Conservation (phyloP, 2,329 filamentous ascomycete genomes). For the Ramularia endophylla region DNA sequence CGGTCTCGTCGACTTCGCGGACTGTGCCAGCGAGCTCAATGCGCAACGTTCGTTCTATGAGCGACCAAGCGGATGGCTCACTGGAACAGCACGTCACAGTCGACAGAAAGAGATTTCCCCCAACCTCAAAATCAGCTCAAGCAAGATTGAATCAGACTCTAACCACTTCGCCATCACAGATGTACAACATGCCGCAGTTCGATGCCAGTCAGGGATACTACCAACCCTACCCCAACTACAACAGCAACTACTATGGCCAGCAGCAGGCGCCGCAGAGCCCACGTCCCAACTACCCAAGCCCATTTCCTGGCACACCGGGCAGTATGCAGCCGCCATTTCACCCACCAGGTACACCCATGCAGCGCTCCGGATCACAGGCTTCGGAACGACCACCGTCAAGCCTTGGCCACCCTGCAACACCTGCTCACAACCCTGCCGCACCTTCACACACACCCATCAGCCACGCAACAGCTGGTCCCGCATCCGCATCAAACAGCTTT, state of each 20-base stretch:
- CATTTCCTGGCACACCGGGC: conserved; percentile 41
- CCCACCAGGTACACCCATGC: conserved; percentile 57
- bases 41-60: conserved; percentile 12
- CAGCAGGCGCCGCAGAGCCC: conserved; percentile 41
- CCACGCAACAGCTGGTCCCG: conserved; percentile 14
- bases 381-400: conserved; percentile 58
- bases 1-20: conserved; percentile 9
- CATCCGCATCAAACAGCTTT: conserved; percentile 44
- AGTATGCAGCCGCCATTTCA: conserved; percentile 51
- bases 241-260: conserved; percentile 48
- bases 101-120: conserved; percentile 3
- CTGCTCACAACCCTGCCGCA: conserved; percentile 52
- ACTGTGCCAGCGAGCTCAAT: conserved; percentile 14
- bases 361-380: conserved; percentile 73
- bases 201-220: conserved; percentile 43
- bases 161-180: conserved; percentile 45
- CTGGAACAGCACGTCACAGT: conserved; percentile 8
- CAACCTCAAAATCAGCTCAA: not conserved
- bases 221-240: conserved; percentile 28
- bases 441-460: conserved; percentile 36
- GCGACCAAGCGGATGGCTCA: conserved; percentile 13
- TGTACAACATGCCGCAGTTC: conserved; percentile 50
- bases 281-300: conserved; percentile 41
- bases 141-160: conserved; percentile 33
- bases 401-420: conserved; percentile 55